Base-by-base conservation (phyloP, 495 filamentous ascomycete species). In the Letharia lupina region DNA sequence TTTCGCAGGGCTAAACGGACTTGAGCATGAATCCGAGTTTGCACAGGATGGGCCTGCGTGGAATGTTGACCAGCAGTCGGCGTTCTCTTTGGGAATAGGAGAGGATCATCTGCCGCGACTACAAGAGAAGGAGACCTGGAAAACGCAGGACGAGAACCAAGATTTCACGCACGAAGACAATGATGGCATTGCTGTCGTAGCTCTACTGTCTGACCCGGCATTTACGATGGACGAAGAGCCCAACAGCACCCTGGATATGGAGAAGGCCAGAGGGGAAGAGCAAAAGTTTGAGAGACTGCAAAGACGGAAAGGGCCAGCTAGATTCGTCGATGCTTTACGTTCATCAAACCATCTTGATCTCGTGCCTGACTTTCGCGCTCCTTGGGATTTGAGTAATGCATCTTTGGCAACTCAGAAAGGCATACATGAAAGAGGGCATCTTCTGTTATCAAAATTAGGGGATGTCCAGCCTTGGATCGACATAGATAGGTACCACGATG, bases 401-500 rank as follows among this genome's bases (percentile, higher is more conserved):
- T 47, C 15, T 28, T 33, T 33, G 16, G 40, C n/a, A 7, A 2
- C 44, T 33, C 40, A 33, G 20, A 45, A 20, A 11, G 31, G 18
- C 15, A 48, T 8, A 16, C 31, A 12, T 48, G 15, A 42, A 60
- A 37, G 23, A 12, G 35, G 23, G 54, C n/a, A 65, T 70, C 5
- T 35, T 54, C 12, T 37, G 54, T 39, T 63, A 62, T 20, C 62
- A 39, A 5, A 58, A 70, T 40, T 65, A 69, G 15, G 70, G 65
- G 10, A 58, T 66, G 7, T 70, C 77, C 11, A 72, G 74, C 33
- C 78, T 77, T 88, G 88, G 89, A 75, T 84, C 15, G 75, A 76
- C 47, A 83, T 89, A 3, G 86, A 82, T 47, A 76, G 78, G 42
- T 91, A 91, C 70, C 81, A 85, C 42, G 87, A 91, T 73, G 87